Percentiles rank a stretch among this genome's conserved stretches.
Evolutionary conservation across 2,329 filamentous ascomycete species (phyloP).

Genomic region (Chaetothyriales sp.): DNA sequence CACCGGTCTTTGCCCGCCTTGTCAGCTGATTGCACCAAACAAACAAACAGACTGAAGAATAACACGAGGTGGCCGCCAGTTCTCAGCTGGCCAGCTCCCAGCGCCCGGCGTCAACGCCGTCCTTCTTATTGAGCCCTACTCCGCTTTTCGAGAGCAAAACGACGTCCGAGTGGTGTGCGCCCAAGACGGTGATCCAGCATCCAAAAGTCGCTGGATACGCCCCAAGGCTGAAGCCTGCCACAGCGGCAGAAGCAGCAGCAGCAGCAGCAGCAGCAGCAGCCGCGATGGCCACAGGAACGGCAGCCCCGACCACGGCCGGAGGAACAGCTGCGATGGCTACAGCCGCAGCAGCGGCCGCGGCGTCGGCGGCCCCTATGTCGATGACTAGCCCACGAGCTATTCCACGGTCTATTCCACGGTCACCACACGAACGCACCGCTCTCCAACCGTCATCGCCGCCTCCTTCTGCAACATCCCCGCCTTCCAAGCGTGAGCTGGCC

Average conservation of each 20-base stretch:
- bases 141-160: not conserved
- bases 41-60: not conserved
- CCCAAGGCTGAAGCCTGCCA: slow-evolving; percentile 10
- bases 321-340: too few relatives aligned
- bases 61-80: not conserved
- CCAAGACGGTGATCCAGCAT: not conserved
- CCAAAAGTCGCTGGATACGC: not conserved
- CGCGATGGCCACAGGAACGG: too few relatives aligned
- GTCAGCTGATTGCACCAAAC: not conserved
- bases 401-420: slow-evolving; percentile 6
- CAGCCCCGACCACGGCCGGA: too few relatives aligned
- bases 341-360: too few relatives aligned
- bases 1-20: not conserved
- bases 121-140: not conserved
- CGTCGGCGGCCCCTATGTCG: not conserved
- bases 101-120: not conserved
- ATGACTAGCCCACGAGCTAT: slow-evolving; percentile 9
- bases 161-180: not conserved
- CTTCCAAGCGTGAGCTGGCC: slow-evolving; percentile 72
- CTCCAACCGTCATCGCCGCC: slow-evolving; percentile 19
- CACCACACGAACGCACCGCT: slow-evolving; percentile 18
- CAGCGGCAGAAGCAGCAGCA: slow-evolving; percentile 6
- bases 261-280: too few relatives aligned
- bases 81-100: not conserved
- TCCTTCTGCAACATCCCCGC: slow-evolving; percentile 49